Evolutionary conservation across 352 stramenopile species (phyloP).

Genomic region (Phytophthora foliorum): DNA sequence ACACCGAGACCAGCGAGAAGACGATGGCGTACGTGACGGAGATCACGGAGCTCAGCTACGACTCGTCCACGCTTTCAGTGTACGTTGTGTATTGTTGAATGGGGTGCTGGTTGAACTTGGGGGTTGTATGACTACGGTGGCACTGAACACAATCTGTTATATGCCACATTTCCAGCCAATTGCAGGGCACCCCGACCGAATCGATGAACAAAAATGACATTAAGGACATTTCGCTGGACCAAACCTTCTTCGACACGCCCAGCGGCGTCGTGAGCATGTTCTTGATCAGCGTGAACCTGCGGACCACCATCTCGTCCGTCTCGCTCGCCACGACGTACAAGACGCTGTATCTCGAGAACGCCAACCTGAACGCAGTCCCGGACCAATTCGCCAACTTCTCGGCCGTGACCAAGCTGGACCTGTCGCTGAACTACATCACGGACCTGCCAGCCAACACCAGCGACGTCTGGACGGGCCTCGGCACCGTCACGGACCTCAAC

Average conservation of each 20-base stretch:
- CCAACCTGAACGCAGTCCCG: slow-evolving; percentile 57
- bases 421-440: slow-evolving; percentile 63
- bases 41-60: slow-evolving; percentile 54
- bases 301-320: slow-evolving; percentile 44
- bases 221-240: slow-evolving; percentile 60
- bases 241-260: slow-evolving; percentile 65
- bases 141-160: slow-evolving; percentile 12
- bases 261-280: slow-evolving; percentile 44
- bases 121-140: slow-evolving; percentile 16
- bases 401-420: slow-evolving; percentile 41
- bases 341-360: slow-evolving; percentile 53
- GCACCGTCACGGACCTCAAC: slow-evolving; percentile 47
- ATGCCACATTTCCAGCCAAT: slow-evolving; percentile 32
- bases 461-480: slow-evolving; percentile 40
- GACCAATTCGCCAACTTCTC: slow-evolving; percentile 46
- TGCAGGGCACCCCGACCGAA: slow-evolving; percentile 37
- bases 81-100: slow-evolving; percentile 39
- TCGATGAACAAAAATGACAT: slow-evolving; percentile 46
- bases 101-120: slow-evolving; percentile 1
- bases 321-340: slow-evolving; percentile 39
- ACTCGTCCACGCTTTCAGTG: slow-evolving; percentile 41
- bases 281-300: slow-evolving; percentile 46
- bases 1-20: slow-evolving; percentile 30
- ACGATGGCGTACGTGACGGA: slow-evolving; percentile 60
- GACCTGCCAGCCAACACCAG: slow-evolving; percentile 47